These are phyloP conservation scores for Sporothrix inflata DNA, from an alignment of 2,329 filamentous ascomycete genomes.

Conservation along the genomic window DNA sequence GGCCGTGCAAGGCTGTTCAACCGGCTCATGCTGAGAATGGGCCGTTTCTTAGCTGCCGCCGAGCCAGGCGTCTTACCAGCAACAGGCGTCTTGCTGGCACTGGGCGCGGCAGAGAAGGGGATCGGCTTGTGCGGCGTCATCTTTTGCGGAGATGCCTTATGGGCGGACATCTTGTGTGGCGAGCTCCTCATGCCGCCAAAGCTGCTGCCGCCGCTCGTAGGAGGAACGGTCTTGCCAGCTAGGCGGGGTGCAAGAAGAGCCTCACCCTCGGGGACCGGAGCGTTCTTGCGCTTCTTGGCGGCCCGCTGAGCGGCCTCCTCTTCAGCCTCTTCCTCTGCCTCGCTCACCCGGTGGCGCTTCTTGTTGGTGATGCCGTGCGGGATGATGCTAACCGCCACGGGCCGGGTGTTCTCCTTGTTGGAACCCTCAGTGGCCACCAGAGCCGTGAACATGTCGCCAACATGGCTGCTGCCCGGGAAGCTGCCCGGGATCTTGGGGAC, in stretches of 20 bases:
- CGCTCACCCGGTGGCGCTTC: slow-evolving; percentile 63
- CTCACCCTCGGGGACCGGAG: slow-evolving; percentile 54
- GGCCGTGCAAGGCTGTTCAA: slow-evolving; percentile 65
- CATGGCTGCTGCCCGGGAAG: slow-evolving; percentile 61
- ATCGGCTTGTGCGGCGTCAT: not conserved
- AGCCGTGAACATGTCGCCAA: slow-evolving; percentile 16
- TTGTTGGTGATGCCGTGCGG: slow-evolving; percentile 68
- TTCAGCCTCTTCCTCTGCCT: slow-evolving; percentile 60
- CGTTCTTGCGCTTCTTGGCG: slow-evolving; percentile 62
- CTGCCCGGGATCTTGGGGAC: slow-evolving; percentile 37
- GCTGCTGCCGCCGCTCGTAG: not conserved
- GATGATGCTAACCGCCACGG: slow-evolving; percentile 50
- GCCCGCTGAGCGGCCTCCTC: slow-evolving; percentile 53
- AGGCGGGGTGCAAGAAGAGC: slow-evolving; percentile 56
- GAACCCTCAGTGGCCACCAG: slow-evolving; percentile 39
- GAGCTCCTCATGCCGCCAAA: slow-evolving; percentile 23
- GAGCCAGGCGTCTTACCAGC: slow-evolving; percentile 46
- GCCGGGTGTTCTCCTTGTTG: slow-evolving; percentile 61
- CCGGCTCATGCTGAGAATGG: slow-evolving; percentile 59
- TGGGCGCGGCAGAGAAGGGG: not conserved
- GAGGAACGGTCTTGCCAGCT: slow-evolving; percentile 33
- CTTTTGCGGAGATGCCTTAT: slow-evolving; percentile 36
- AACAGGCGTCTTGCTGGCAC: not conserved
- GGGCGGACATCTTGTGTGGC: slow-evolving; percentile 35
- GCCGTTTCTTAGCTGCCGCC: slow-evolving; percentile 54